Conservation (phyloP, 225 moss, liverwort and hornwort genomes). For the Straminergon stramineum region DNA sequence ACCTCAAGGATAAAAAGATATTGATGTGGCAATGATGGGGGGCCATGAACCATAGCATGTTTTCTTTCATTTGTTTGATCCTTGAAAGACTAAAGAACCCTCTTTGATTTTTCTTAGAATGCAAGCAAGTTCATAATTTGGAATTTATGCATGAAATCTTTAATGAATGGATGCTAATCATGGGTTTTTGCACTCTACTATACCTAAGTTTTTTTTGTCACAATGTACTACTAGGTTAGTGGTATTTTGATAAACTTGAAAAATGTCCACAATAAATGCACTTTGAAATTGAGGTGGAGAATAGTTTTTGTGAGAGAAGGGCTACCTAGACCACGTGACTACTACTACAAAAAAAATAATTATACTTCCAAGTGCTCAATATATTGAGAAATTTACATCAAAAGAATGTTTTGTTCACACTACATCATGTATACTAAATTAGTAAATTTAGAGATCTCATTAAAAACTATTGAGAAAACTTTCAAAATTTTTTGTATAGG, state of each 20-base stretch:
- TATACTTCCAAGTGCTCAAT: background rate
- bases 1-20: background rate
- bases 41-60: background rate
- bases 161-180: background rate
- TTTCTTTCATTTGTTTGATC: no score
- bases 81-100: background rate
- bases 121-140: background rate
- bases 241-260: background rate
- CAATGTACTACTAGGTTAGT: background rate
- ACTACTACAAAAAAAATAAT: fast-evolving
- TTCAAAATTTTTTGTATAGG: background rate
- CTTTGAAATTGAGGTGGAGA: background rate
- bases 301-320: no score
- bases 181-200: background rate
- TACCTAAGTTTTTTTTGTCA: no score
- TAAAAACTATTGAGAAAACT: background rate
- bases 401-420: fast-evolving
- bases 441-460: background rate
- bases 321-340: background rate
- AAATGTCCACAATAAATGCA: fast-evolving
- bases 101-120: background rate
- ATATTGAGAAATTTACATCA: background rate
- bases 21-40: background rate
- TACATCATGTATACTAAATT: background rate
- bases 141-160: background rate